Percentiles rank a stretch among this genome's conserved stretches.
Evolutionary conservation across 164 flowering plant genomes (phyloP).

Genomic region (Chloranthus sessilifolius): DNA sequence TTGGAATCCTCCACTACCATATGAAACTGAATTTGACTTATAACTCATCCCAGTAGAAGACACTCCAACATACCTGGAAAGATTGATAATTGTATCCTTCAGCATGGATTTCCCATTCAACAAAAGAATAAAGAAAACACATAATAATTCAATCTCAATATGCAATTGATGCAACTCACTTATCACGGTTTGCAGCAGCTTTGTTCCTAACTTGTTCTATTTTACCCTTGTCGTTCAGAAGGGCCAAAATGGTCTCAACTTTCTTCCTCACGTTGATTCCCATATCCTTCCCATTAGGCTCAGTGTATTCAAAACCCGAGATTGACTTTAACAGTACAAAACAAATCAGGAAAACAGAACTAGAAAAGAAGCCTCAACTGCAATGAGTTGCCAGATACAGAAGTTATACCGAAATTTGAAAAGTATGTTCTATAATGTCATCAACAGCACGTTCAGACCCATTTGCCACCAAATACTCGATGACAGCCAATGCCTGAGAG

Average conservation of each 20-base stretch:
- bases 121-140: not conserved
- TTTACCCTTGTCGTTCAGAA: constrained; percentile 78
- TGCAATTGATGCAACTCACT: constrained; percentile 41
- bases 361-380: constrained; percentile 6
- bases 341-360: constrained; percentile 11
- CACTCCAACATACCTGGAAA: constrained; percentile 80
- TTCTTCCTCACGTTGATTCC: constrained; percentile 98
- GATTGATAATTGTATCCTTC: constrained; percentile 3
- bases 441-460: constrained; percentile 98
- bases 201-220: constrained; percentile 83
- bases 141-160: constrained; percentile 4
- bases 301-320: constrained; percentile 83
- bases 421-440: constrained; percentile 93
- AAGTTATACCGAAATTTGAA: constrained; percentile 69
- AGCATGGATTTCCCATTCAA: constrained; percentile 1
- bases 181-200: constrained; percentile 91
- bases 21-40: constrained; percentile 68
- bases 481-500: constrained; percentile 82
- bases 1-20: constrained; percentile 43
- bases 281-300: constrained; percentile 91
- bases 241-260: constrained; percentile 61
- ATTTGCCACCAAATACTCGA: constrained; percentile 89
- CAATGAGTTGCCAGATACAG: too few species aligned
- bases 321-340: constrained; percentile 53
- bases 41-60: constrained; percentile 77